These are phyloP conservation scores for Phoma sp. DNA, from an alignment of 2,329 filamentous ascomycete species.

Conservation along the genomic window DNA sequence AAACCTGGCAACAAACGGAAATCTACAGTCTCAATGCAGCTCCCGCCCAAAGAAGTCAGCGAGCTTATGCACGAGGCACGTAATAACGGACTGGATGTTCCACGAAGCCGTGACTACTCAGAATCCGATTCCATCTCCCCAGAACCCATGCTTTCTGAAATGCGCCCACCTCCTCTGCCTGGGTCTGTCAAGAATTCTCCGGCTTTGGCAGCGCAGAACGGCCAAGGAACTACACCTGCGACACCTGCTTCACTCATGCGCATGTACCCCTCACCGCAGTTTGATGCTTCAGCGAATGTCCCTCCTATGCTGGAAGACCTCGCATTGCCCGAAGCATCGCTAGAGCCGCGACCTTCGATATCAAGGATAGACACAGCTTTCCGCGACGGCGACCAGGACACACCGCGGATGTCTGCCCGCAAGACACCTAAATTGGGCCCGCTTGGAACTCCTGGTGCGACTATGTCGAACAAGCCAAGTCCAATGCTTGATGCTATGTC, in stretches of 20 bases:
- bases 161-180: slow-evolving; percentile 68
- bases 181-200: slow-evolving; percentile 71
- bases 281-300: slow-evolving; percentile 28
- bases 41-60: slow-evolving; percentile 55
- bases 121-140: slow-evolving; percentile 58
- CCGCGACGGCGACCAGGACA: slow-evolving; percentile 57
- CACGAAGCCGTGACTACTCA: slow-evolving; percentile 48
- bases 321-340: slow-evolving; percentile 72
- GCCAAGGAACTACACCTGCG: slow-evolving; percentile 54
- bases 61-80: slow-evolving; percentile 48
- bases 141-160: slow-evolving; percentile 55
- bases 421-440: slow-evolving; percentile 70
- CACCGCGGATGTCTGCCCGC: slow-evolving; percentile 67
- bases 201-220: slow-evolving; percentile 61
- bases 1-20: slow-evolving; percentile 64
- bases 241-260: slow-evolving; percentile 87
- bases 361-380: slow-evolving; percentile 59
- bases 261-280: slow-evolving; percentile 47
- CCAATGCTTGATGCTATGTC: slow-evolving; percentile 59
- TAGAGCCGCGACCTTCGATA: slow-evolving; percentile 54
- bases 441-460: slow-evolving; percentile 55
- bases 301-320: slow-evolving; percentile 63
- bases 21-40: slow-evolving; percentile 50
- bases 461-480: slow-evolving; percentile 51
- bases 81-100: slow-evolving; percentile 32